Evolutionary conservation across 2,329 filamentous ascomycete genomes (phyloP), one percentile per base, ranked within the genome.

Genomic region (Spiromastix sp.): DNA sequence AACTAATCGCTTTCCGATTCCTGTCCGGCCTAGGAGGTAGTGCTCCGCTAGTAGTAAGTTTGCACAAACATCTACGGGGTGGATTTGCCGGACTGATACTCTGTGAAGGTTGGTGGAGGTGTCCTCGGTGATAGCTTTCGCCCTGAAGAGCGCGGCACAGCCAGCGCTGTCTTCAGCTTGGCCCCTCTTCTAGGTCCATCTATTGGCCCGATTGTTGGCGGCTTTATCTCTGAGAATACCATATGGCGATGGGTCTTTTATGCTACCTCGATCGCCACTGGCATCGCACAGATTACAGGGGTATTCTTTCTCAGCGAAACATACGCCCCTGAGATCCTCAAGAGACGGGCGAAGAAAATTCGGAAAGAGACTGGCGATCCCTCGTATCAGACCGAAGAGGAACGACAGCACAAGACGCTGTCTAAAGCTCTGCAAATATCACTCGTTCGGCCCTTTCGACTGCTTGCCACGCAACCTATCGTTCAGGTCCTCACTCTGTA

Each of bases 241-340:
- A 75, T 70, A 1, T 85, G 81, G 81, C 69, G 79, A 25, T 85
- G 81, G 81, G 72, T 75, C 5, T 85, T 85, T 59, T 82, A 72
- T 58, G 66, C 74, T 0, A 80, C 77, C 1, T 73, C 74, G 1
- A 78, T 84, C 38, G 63, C 64, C 16, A 74, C 76, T 38, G 78
- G 66, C 2, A 39, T 73, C 9, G 71, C 85, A 33, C 77, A 82
- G 50, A 40, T 69, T 8, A 58, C 70, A 5, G 79, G 79, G 4
- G 54, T 82, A 32, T 71, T 78, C 51, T 68, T 78, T 43, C 64
- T 77, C 1, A 67, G 68, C 37, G 79, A 83, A 50, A 81, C 78
- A 2, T 82, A 81, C 53, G 71, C 68, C 0, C 77, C 79, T 0
- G 71, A 71, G 12, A 65, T 85, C 4, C 68, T 84, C 2, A 55